phyloP scores from a whole-genome alignment of 106 monocot species.

The Ottelia alismoides region DNA sequence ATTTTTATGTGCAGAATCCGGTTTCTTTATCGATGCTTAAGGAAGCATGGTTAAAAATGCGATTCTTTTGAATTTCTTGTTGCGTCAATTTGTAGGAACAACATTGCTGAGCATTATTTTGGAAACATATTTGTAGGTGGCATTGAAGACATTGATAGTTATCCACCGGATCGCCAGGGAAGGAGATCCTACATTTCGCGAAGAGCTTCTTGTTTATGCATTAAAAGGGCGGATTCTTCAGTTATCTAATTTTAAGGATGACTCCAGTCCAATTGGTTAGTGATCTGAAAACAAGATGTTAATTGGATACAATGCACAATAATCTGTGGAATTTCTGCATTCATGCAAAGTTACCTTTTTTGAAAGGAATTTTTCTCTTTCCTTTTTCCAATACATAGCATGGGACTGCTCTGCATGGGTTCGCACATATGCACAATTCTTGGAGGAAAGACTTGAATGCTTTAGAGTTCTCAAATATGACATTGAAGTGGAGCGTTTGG shows the following conservation, averaged over 20 bases:
- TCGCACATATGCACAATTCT: slow-evolving; percentile 77
- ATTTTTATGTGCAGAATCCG: too few relatives aligned
- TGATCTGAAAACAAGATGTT: too few relatives aligned
- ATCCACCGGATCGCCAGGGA: slow-evolving; percentile 91
- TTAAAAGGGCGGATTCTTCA: slow-evolving; percentile 60
- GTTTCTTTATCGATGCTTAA: too few relatives aligned
- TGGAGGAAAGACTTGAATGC: slow-evolving; percentile 96
- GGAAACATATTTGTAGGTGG: slow-evolving; percentile 65
- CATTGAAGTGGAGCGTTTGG: slow-evolving; percentile 73
- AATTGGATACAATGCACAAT: too few relatives aligned
- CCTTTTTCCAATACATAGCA: too few relatives aligned
- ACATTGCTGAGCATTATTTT: too few relatives aligned
- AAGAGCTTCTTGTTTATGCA: slow-evolving; percentile 80
- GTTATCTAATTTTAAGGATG: slow-evolving; percentile 21
- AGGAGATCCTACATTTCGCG: slow-evolving; percentile 88
- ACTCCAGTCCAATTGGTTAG: slow-evolving; percentile 95
- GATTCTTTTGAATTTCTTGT: too few relatives aligned
- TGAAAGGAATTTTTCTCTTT: too few relatives aligned
- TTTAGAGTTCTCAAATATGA: slow-evolving; percentile 90
- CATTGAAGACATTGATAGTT: slow-evolving; percentile 79
- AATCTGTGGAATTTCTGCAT: too few relatives aligned
- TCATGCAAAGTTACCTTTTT: too few relatives aligned
- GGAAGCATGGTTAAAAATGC: too few relatives aligned
- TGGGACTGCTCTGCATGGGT: slow-evolving; percentile 99
- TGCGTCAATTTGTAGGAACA: too few relatives aligned